Conservation (phyloP, 1,284 basidiomycete species). For the Trichosporon sp. region DNA sequence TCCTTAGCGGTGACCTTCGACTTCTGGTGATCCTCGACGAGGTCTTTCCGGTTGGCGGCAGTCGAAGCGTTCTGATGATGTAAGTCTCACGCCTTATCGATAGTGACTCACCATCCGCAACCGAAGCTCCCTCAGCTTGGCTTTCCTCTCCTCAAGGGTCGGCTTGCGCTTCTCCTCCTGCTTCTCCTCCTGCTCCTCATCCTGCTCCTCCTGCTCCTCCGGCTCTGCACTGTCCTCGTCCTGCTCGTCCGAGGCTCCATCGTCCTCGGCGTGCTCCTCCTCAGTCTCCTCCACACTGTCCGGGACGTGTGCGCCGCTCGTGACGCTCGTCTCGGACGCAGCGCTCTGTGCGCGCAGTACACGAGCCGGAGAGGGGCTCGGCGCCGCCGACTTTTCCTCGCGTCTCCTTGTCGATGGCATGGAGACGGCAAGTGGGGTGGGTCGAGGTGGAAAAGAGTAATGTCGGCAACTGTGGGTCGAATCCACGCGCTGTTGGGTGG, state of each 20-base stretch:
- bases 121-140: constrained; percentile 67
- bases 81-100: neutral
- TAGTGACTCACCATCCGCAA: constrained; percentile 63
- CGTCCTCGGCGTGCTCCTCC: constrained; percentile 10
- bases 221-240: constrained; percentile 13
- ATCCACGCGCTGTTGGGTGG: neutral
- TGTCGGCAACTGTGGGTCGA: neutral
- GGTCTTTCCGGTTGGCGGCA: constrained; percentile 71
- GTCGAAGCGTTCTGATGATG: constrained; percentile 64
- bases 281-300: constrained; percentile 11
- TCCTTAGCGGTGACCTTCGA: constrained; percentile 70
- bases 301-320: constrained; percentile 6
- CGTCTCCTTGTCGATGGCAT: constrained; percentile 8
- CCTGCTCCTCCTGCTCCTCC: constrained; percentile 5
- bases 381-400: constrained; percentile 33
- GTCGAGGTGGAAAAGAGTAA: neutral
- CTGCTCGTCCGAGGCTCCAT: constrained; percentile 5
- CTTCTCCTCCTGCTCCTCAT: constrained; percentile 3
- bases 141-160: constrained; percentile 63
- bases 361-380: constrained; percentile 27
- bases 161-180: constrained; percentile 18
- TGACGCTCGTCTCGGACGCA: constrained; percentile 4
- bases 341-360: constrained; percentile 3
- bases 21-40: constrained; percentile 74
- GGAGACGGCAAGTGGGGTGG: neutral